Conservation (phyloP, 352 stramenopile genomes). For the Phytophthora citrophthora region DNA sequence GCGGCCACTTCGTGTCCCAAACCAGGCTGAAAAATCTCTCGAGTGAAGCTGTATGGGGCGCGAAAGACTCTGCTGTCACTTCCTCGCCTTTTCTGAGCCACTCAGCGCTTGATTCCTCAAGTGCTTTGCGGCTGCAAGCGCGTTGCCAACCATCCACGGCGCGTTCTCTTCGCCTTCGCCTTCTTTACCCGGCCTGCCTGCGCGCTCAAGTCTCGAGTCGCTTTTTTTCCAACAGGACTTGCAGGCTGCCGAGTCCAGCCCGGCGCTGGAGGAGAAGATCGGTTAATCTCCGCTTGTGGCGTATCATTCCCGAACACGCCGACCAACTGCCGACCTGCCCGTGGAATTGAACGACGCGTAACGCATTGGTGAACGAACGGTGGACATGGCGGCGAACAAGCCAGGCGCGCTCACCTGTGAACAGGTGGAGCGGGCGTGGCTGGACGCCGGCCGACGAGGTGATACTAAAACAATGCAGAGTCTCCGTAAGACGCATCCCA, state of each 20-base stretch:
- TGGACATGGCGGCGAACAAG: conserved; percentile 30
- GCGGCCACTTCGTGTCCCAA: conserved; percentile 19
- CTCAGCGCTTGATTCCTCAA: conserved; percentile 23
- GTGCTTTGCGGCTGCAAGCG: not conserved
- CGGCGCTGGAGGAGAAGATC: conserved; percentile 18
- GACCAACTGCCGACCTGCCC: conserved; percentile 28
- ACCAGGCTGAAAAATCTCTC: conserved; percentile 13
- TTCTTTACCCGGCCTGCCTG: conserved; percentile 20
- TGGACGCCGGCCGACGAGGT: conserved; percentile 31
- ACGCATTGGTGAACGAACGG: not conserved
- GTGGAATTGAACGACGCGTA: conserved; percentile 22
- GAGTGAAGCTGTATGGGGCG: conserved; percentile 11
- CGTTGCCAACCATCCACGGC: conserved; percentile 21
- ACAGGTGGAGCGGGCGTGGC: conserved; percentile 34
- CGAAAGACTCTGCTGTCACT: conserved; percentile 20
- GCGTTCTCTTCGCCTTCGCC: conserved; percentile 24
- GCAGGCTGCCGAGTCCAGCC: conserved; percentile 2
- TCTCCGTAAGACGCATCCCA: conserved; percentile 37
- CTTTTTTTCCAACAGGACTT: conserved; percentile 35
- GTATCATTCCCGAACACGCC: conserved; percentile 37
- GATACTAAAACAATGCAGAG: conserved; percentile 35
- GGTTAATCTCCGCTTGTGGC: conserved; percentile 6
- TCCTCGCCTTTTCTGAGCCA: conserved; percentile 23
- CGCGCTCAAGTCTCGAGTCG: conserved; percentile 26
- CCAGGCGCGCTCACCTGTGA: conserved; percentile 3